Percentiles rank a stretch among this genome's conserved stretches.
Conservation (phyloP, 2,329 filamentous ascomycete species). For the Alternaria gansuensis region DNA sequence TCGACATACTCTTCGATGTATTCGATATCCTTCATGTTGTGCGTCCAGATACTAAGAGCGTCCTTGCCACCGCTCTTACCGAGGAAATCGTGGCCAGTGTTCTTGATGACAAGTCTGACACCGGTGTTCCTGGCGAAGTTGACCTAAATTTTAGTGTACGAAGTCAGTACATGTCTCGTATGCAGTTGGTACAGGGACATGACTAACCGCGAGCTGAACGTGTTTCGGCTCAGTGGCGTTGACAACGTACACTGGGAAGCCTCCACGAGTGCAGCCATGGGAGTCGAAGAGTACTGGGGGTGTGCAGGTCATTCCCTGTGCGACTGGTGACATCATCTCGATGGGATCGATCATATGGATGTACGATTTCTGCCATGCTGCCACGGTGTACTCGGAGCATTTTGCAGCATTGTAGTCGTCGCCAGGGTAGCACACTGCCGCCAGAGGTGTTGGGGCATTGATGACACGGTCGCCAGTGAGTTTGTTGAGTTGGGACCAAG, state of each 20-base stretch:
- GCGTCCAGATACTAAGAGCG: slow-evolving; percentile 51
- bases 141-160: slow-evolving; percentile 10
- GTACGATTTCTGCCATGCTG: slow-evolving; percentile 47
- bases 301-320: slow-evolving; percentile 51
- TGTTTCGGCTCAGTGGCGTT: slow-evolving; percentile 50
- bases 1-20: slow-evolving; percentile 48
- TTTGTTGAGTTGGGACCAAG: slow-evolving; percentile 60
- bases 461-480: slow-evolving; percentile 42
- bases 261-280: slow-evolving; percentile 49
- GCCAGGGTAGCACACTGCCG: slow-evolving; percentile 47
- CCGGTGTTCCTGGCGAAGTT: slow-evolving; percentile 49
- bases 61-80: slow-evolving; percentile 49
- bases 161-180: too few relatives aligned
- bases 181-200: too few relatives aligned
- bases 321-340: slow-evolving; percentile 51
- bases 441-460: slow-evolving; percentile 40
- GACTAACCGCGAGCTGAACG: slow-evolving; percentile 41
- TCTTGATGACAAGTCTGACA: slow-evolving; percentile 47
- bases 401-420: slow-evolving; percentile 40
- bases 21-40: slow-evolving; percentile 48
- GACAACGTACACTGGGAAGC: slow-evolving; percentile 49
- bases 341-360: slow-evolving; percentile 48
- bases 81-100: slow-evolving; percentile 51
- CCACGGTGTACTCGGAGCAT: slow-evolving; percentile 40
- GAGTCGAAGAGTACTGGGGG: slow-evolving; percentile 48